phyloP scores from a whole-genome alignment of 768 basidiomycete species.

The Grammothele lineata region DNA sequence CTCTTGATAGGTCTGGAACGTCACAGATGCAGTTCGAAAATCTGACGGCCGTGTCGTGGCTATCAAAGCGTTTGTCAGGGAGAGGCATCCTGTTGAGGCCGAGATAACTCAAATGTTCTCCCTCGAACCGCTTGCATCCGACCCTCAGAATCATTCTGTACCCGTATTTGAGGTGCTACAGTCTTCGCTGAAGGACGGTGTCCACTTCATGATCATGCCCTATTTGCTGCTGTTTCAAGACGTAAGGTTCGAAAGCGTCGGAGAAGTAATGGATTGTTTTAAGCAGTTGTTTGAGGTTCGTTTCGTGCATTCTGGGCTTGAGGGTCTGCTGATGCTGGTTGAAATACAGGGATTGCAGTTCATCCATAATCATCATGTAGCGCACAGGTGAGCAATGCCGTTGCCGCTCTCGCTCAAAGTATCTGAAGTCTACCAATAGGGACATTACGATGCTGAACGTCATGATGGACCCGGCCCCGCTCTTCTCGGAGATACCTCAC shows the following conservation, averaged over 20 bases:
- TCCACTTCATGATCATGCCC: constrained; percentile 28
- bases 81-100: constrained; percentile 16
- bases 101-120: constrained; percentile 9
- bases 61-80: constrained; percentile 13
- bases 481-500: constrained; percentile 7
- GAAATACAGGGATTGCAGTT: constrained; percentile 28
- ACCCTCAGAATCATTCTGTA: constrained; percentile 23
- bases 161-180: constrained; percentile 20
- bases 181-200: constrained; percentile 5
- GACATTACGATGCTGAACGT: constrained; percentile 15
- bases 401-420: no score
- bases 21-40: constrained; percentile 19
- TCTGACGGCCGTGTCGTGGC: constrained; percentile 14
- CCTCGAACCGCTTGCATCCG: neutral
- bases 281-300: constrained; percentile 32
- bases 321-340: neutral
- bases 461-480: constrained; percentile 13
- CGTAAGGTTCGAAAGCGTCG: constrained; percentile 29
- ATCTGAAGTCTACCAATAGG: neutral
- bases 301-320: no score
- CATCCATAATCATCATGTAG: constrained; percentile 32
- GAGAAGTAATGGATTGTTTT: constrained; percentile 33
- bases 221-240: constrained; percentile 23
- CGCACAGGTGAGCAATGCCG: constrained; percentile 27
- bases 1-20: no score